phyloP scores from a whole-genome alignment of 1,284 basidiomycete genomes.

The Cutaneotrichosporon sp. region DNA sequence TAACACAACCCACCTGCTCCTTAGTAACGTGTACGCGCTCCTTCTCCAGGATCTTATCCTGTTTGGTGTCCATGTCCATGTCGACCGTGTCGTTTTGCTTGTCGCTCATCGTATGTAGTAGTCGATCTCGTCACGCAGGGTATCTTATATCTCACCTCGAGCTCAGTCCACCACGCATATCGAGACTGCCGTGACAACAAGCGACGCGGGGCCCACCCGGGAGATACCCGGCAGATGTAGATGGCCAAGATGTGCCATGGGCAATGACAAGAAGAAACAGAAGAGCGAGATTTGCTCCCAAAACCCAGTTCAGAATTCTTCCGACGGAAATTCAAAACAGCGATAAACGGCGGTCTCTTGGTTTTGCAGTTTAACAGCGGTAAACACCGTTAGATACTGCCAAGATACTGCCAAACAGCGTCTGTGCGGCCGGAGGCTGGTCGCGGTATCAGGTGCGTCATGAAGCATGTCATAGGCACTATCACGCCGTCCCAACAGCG shows the following conservation, averaged over 20 bases:
- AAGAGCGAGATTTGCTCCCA: too few species aligned
- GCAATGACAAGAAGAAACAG: neutral
- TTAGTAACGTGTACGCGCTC: constrained; percentile 34
- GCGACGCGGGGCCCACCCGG: neutral
- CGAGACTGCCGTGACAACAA: neutral
- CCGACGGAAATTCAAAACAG: neutral
- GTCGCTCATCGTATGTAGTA: neutral
- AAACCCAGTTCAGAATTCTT: too few species aligned
- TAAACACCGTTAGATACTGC: neutral
- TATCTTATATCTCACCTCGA: neutral
- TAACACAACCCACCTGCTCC: constrained; percentile 31
- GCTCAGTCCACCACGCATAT: neutral
- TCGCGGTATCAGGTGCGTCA: too few species aligned
- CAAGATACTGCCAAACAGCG: too few species aligned
- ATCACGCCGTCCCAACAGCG: neutral
- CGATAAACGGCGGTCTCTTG: neutral
- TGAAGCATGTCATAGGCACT: neutral
- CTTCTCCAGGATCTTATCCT: constrained; percentile 13
- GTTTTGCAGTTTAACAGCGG: too few species aligned
- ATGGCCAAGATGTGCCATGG: neutral
- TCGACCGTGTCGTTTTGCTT: neutral
- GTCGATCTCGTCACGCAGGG: neutral
- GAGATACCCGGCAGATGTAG: neutral
- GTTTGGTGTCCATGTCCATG: neutral
- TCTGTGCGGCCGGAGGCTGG: too few species aligned